Evolutionary conservation across 306 rosid genomes (phyloP).

Genomic region (Cucurbita maxima): DNA sequence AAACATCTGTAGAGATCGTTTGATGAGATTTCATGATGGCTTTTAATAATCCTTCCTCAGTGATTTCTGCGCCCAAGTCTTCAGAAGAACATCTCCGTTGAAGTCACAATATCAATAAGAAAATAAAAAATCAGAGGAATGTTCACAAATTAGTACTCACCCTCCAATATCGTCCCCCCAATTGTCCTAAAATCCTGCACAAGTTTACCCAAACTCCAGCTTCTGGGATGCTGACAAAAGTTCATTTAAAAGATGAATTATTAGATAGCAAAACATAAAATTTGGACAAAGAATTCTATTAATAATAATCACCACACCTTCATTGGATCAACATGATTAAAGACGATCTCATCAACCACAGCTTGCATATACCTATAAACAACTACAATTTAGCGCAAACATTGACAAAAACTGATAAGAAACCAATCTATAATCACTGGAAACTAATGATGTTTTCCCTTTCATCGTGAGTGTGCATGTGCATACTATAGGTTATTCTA

Average conservation of each 20-base stretch:
- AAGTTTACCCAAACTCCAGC: conserved; percentile 73
- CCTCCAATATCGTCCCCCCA: conserved; percentile 61
- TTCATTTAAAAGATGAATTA: conserved; percentile 13
- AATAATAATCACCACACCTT: conserved; percentile 40
- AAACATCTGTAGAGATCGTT: conserved; percentile 33
- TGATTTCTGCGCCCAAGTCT: conserved; percentile 61
- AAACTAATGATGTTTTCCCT: not conserved
- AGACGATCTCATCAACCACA: conserved; percentile 78
- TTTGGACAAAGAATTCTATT: not conserved
- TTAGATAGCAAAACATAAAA: conserved; percentile 4
- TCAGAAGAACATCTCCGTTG: conserved; percentile 16
- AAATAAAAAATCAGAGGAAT: conserved; percentile 2
- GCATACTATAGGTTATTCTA: not conserved
- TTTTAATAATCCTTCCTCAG: conserved; percentile 39
- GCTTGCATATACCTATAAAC: conserved; percentile 89
- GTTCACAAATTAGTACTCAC: conserved; percentile 27
- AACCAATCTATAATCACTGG: not conserved
- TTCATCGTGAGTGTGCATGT: not conserved
- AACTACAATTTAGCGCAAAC: not conserved
- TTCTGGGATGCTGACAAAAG: conserved; percentile 56
- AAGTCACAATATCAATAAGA: conserved; percentile 14
- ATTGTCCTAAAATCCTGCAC: conserved; percentile 51
- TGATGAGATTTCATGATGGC: conserved; percentile 44
- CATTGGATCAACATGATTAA: conserved; percentile 44
- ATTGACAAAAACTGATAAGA: conserved; percentile 2